These are phyloP conservation scores for Sugiyamaella floridensis DNA, from an alignment of 805 yeast genomes.

Conservation along the genomic window DNA sequence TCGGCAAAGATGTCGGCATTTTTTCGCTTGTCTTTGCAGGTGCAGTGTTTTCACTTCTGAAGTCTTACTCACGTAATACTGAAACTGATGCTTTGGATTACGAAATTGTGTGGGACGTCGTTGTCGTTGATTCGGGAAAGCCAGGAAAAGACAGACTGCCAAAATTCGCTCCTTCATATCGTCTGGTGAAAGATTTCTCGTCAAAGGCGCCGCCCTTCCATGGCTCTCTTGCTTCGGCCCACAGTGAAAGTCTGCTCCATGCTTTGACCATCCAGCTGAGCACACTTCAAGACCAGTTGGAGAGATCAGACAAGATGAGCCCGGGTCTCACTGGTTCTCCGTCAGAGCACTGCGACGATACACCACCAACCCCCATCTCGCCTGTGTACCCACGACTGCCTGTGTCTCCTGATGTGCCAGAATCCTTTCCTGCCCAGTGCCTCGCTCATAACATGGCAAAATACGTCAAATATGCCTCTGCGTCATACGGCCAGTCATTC, in stretches of 20 bases:
- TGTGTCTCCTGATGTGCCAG: not conserved
- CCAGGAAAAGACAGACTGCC: not conserved
- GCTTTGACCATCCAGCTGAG: not conserved
- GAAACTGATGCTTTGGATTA: slow-evolving; percentile 18
- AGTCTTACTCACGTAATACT: slow-evolving; percentile 22
- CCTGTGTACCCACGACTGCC: not conserved
- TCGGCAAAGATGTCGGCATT: slow-evolving; percentile 26
- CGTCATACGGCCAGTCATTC: slow-evolving; percentile 32
- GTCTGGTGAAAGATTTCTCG: not conserved
- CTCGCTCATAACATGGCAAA: slow-evolving; percentile 26
- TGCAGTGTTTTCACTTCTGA: slow-evolving; percentile 27
- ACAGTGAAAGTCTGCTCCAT: not conserved
- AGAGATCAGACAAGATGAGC: not conserved
- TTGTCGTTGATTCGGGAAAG: slow-evolving; percentile 29
- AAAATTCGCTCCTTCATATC: not conserved
- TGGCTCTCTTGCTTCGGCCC: not conserved
- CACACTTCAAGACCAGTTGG: not conserved
- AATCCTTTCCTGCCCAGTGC: slow-evolving; percentile 10
- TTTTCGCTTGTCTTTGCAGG: slow-evolving; percentile 26
- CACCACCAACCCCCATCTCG: not conserved
- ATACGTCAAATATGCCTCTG: slow-evolving; percentile 29
- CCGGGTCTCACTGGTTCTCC: not conserved
- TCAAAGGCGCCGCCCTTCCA: not conserved
- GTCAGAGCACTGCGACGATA: not conserved
- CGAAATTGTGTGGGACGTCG: slow-evolving; percentile 30